Conservation (phyloP, 805 yeast genomes). For the Saturnispora galanensis region DNA sequence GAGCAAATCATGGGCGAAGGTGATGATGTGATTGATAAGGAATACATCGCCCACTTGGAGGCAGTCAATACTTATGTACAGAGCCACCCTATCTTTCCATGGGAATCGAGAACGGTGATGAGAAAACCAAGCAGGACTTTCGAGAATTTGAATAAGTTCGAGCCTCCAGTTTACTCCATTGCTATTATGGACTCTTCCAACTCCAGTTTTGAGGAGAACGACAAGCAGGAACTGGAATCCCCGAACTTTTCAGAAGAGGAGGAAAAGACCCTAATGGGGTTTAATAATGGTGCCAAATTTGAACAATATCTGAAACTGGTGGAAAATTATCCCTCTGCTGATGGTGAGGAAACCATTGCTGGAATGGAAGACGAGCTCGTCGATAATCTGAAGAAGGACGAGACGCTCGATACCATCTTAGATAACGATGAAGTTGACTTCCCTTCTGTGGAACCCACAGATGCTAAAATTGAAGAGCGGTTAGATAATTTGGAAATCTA, state of each 20-base stretch:
- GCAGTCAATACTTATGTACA: slow-evolving; percentile 17
- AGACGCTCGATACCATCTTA: background rate
- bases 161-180: slow-evolving; percentile 14
- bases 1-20: background rate
- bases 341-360: background rate
- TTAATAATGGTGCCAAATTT: slow-evolving; percentile 16
- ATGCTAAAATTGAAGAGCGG: slow-evolving; percentile 1
- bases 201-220: background rate
- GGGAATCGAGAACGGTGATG: slow-evolving; percentile 19
- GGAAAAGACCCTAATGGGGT: slow-evolving; percentile 12
- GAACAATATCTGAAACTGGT: slow-evolving; percentile 14
- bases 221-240: too few species aligned
- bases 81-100: slow-evolving; percentile 29
- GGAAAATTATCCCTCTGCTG: background rate
- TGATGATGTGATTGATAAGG: background rate
- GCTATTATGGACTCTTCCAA: slow-evolving; percentile 7
- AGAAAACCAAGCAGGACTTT: slow-evolving; percentile 16
- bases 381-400: background rate
- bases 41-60: background rate
- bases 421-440: slow-evolving; percentile 3
- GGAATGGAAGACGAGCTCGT: background rate
- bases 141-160: slow-evolving; percentile 9
- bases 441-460: background rate
- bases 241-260: background rate
- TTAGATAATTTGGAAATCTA: slow-evolving; percentile 1